Percentiles rank a stretch among this genome's conserved stretches.
These are phyloP conservation scores for Aquilaria malaccensis DNA, from an alignment of 345 rosid genomes.

Conservation along the genomic window DNA sequence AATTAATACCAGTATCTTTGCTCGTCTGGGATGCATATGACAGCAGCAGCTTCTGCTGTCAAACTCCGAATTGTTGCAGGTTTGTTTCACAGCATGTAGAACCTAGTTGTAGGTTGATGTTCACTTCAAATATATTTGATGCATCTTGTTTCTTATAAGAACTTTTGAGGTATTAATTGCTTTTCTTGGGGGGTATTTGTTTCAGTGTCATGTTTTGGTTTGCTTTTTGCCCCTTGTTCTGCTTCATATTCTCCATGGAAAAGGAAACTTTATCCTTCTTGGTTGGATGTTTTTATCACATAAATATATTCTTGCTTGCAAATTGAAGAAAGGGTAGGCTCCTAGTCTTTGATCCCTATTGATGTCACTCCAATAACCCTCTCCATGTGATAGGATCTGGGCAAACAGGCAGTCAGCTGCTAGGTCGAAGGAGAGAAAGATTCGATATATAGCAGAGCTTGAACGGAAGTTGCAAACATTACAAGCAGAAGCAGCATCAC, in stretches of 20 bases:
- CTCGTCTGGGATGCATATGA: no score
- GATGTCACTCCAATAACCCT: background rate
- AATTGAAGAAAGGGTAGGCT: no score
- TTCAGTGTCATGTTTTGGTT: no score
- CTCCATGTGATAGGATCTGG: constrained; percentile 53
- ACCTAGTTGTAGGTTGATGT: no score
- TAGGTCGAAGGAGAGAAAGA: constrained; percentile 86
- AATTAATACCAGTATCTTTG: background rate
- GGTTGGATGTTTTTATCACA: no score
- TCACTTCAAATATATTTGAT: background rate
- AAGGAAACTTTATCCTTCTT: no score
- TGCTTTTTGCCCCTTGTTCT: background rate
- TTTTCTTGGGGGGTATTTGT: no score
- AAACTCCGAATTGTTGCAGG: background rate
- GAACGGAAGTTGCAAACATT: constrained; percentile 77
- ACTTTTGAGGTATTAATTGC: no score
- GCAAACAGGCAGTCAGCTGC: constrained; percentile 95
- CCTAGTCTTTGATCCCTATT: background rate
- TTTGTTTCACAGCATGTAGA: background rate
- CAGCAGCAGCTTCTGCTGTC: background rate
- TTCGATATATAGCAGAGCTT: constrained; percentile 79
- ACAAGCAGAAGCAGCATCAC: constrained; percentile 80
- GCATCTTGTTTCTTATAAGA: background rate
- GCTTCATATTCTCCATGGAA: no score
- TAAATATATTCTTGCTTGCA: no score